Evolutionary conservation across 305 asterid species (phyloP), one percentile per base, ranked within the genome.

Genomic region (Striga hermonthica): DNA sequence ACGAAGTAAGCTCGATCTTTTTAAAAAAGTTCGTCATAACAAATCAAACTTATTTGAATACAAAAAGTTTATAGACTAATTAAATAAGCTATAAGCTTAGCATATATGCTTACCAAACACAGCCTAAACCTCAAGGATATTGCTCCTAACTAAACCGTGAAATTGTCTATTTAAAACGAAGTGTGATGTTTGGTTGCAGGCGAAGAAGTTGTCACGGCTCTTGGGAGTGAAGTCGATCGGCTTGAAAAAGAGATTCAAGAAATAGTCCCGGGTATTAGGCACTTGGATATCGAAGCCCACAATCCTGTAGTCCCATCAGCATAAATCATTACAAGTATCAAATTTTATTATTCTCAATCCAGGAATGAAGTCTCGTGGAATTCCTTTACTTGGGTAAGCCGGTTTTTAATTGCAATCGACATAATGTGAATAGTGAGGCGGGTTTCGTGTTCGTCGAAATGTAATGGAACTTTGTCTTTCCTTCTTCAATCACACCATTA

Each of bases 131-230:
- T 22, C 31, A 1, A 22, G 31, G 31, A 22, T 22, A 22, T 22
- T 22, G 2, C 31, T 22, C 31, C 1, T 22, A 22, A 22, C 31
- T 22, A 22, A 22, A 22, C 31, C 31, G 31, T 22, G 31, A 22
- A 22, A 22, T 22, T 22, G 31, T 2, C 55, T 5, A 15, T 44
- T 48, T 45, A 63, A 54, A 54, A 61, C 5, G 68, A 35, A 71
- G 14, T 12, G 60, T 56, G 11, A 10, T 37, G 67, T 57, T 57
- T 67, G 48, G 31, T 55, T 65, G 57, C 83, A 87, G 98, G 98
- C 66, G 99, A 93, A 82, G 99, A 93, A 72, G 95, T 90, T 73
- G 99, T 93, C 43, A 93, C 94, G 12, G 99, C 99, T 67, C 84
- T 90, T 28, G 99, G 99, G 62, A 88, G 95, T 66, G 99, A 93